A percentile compares a stretch with the other conserved stretches of the same genome.
These are phyloP conservation scores for Wickerhamomyces ciferrii DNA, from an alignment of 805 yeast species.

Conservation along the genomic window DNA sequence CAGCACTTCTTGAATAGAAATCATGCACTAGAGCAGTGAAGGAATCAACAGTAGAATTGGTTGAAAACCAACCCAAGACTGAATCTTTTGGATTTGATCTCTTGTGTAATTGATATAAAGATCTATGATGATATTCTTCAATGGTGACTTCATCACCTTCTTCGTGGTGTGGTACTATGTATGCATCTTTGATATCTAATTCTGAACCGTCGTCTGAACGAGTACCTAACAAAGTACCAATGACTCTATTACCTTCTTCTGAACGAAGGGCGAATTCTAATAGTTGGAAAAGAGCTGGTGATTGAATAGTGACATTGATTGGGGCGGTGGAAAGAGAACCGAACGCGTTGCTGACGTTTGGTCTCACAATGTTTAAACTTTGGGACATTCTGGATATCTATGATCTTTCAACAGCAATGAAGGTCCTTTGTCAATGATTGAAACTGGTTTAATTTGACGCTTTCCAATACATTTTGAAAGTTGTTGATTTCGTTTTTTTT, in stretches of 20 bases:
- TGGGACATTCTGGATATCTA: slow-evolving; percentile 14
- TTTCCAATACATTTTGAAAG: not conserved
- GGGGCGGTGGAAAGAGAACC: slow-evolving; percentile 32
- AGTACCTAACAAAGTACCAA: slow-evolving; percentile 78
- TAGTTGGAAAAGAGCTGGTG: slow-evolving; percentile 71
- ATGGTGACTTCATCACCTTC: slow-evolving; percentile 71
- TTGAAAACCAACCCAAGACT: slow-evolving; percentile 83
- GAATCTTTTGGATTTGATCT: slow-evolving; percentile 73
- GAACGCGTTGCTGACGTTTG: slow-evolving; percentile 15
- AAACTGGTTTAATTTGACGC: no score
- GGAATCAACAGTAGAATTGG: slow-evolving; percentile 54
- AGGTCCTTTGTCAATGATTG: not conserved
- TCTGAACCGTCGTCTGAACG: slow-evolving; percentile 81
- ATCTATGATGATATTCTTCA: slow-evolving; percentile 70
- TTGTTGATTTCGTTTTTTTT: not conserved
- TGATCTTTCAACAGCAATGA: not conserved
- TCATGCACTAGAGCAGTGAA: slow-evolving; percentile 78
- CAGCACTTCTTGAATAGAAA: slow-evolving; percentile 64
- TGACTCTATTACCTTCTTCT: slow-evolving; percentile 54
- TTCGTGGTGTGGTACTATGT: slow-evolving; percentile 77
- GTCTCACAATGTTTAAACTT: slow-evolving; percentile 22
- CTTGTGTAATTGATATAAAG: slow-evolving; percentile 66
- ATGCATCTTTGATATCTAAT: slow-evolving; percentile 69
- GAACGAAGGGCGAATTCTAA: slow-evolving; percentile 65
- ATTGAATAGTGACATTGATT: slow-evolving; percentile 50